A percentile compares a stretch with the other conserved stretches of the same genome.
These are phyloP conservation scores for Tardiomyces depauwii DNA, from an alignment of 1,139 yeast genomes.

Conservation along the genomic window DNA sequence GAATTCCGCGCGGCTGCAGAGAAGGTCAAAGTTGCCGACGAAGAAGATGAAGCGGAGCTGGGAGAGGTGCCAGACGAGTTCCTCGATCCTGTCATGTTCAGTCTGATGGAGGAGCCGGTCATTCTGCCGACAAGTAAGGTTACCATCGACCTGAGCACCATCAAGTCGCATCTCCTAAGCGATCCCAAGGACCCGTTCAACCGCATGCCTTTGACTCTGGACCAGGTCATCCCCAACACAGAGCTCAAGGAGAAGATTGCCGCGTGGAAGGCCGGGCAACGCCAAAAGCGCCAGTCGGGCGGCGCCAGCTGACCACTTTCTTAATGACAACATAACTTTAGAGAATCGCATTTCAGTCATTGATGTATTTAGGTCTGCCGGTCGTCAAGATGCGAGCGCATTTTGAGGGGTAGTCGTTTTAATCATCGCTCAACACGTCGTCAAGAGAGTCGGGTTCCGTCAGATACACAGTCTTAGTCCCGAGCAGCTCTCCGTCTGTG, in stretches of 20 bases:
- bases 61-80: conserved; percentile 97
- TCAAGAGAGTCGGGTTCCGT: neutral
- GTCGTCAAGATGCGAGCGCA: too few species aligned
- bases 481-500: neutral
- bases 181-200: conserved; percentile 97
- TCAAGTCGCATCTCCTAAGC: conserved; percentile 85
- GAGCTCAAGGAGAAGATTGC: conserved; percentile 54
- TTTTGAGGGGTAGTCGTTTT: too few species aligned
- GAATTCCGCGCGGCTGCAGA: conserved; percentile 58
- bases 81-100: conserved; percentile 92
- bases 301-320: too few species aligned
- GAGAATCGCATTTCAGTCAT: too few species aligned
- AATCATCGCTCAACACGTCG: neutral
- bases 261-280: conserved; percentile 24
- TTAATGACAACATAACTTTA: too few species aligned
- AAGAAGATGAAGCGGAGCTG: conserved; percentile 72
- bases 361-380: too few species aligned
- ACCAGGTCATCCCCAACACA: conserved; percentile 67
- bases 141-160: conserved; percentile 79
- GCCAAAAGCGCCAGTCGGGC: neutral
- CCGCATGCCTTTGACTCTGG: conserved; percentile 79
- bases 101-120: conserved; percentile 94
- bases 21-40: conserved; percentile 47
- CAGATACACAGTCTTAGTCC: neutral
- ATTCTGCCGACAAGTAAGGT: conserved; percentile 76